Evolutionary conservation across 2,329 filamentous ascomycete species (phyloP).

Genomic region (Fusarium oligoseptatum): DNA sequence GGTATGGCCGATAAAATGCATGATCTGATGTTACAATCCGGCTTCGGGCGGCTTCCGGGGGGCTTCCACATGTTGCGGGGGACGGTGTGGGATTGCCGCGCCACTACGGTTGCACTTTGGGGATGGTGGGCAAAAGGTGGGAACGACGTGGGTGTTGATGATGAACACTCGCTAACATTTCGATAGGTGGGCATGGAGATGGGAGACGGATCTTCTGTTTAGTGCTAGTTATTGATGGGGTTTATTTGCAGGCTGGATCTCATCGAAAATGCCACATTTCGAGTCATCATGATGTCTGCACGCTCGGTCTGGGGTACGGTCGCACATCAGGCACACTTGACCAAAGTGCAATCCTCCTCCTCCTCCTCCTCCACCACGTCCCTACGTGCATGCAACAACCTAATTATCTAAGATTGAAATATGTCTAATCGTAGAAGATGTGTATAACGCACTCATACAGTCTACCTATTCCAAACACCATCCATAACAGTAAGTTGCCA

Average conservation of each 20-base stretch:
- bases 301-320: not conserved
- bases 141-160: not conserved
- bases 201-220: no score
- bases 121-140: not conserved
- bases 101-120: not conserved
- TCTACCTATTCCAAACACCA: not conserved
- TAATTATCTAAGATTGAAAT: not conserved
- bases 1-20: constrained; percentile 17
- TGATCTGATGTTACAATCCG: constrained; percentile 43
- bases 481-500: not conserved
- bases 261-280: not conserved
- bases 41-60: constrained; percentile 41
- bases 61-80: constrained; percentile 32
- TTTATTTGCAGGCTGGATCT: not conserved
- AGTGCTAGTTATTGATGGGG: not conserved
- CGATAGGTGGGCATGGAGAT: not conserved
- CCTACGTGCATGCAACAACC: not conserved
- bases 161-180: not conserved
- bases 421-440: not conserved
- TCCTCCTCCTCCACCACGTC: not conserved
- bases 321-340: not conserved
- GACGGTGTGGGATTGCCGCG: not conserved
- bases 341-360: not conserved
- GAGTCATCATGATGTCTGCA: not conserved
- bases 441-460: not conserved